Percentiles rank a stretch among this genome's conserved stretches.
Evolutionary conservation across 345 rosid genomes (phyloP).

Genomic region (Salix purpurea): DNA sequence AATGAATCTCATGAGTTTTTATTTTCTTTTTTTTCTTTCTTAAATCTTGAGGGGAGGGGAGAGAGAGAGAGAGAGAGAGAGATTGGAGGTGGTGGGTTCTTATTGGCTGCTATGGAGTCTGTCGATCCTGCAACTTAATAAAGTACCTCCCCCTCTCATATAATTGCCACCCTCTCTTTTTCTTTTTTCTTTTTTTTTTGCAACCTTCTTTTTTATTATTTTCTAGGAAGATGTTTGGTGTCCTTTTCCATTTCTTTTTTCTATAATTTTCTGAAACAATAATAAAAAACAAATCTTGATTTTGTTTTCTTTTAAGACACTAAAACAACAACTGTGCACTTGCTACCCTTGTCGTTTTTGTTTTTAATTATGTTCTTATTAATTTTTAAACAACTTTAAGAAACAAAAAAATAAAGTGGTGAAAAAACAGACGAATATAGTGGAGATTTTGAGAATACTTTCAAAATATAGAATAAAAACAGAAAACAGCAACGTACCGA

Average conservation of each 20-base stretch:
- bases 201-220: neutral
- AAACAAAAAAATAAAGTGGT: neutral
- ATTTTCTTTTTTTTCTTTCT: neutral
- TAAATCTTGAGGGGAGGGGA: neutral
- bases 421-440: too few species aligned
- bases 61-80: constrained; percentile 7
- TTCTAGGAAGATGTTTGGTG: neutral
- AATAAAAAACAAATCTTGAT: too few species aligned
- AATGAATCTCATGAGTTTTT: constrained; percentile 28
- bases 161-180: constrained; percentile 13
- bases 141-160: constrained; percentile 23
- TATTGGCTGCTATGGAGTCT: constrained; percentile 44
- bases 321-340: neutral
- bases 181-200: neutral
- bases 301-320: neutral
- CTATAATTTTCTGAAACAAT: neutral
- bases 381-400: too few species aligned
- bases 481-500: too few species aligned
- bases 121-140: constrained; percentile 40
- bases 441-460: neutral
- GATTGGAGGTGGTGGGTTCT: constrained; percentile 35
- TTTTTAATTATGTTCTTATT: too few species aligned
- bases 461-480: too few species aligned
- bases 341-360: too few species aligned
- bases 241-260: neutral